Base-by-base conservation (phyloP, 306 rosid genomes). In the Prunus mira region DNA sequence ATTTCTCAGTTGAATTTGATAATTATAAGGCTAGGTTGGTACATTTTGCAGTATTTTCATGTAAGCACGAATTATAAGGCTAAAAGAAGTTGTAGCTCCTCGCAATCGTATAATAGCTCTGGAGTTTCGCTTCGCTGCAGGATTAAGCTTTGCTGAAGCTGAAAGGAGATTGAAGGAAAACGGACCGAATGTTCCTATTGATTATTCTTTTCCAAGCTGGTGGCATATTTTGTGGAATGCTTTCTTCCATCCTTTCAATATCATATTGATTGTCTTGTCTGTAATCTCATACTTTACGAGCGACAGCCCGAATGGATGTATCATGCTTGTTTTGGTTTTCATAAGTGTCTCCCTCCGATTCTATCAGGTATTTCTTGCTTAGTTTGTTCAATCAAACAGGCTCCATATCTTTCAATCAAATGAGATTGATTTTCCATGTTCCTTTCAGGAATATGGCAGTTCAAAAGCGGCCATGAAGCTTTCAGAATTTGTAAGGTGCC, bases 401-500 rank as follows among this genome's bases (percentile, higher is more conserved):
- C 12, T 5, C 20, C 19, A 17, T 50, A 6, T 17, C 2, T 76
- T 45, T 61, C 32, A 58, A 24, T 69, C n/a, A 18, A 20, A 41
- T 34, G 12, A 63, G 56, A 43, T 46, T 67, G 28, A 73, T 57
- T 73, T 45, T 56, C 64, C 2, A 24, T 54, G 65, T 20, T 74
- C 64, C n/a, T 73, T 65, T 75, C 81, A 88, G 97, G 97, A 92
- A 82, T 81, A 82, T 52, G 85, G 79, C 87, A 92, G 96, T 69
- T 92, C 96, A 82, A 92, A 88, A 87, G 97, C 97, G 22, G 97
- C 97, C 12, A 90, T 83, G 91, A 84, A 84, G 79, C 96, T 92
- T 58, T 86, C 96, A 32, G 93, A 90, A 76, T 86, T 87, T 57
- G 82, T 92, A 25, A 85, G 85, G 69, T 88, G 85, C 65, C 93